Evolutionary conservation across 768 basidiomycete species (phyloP), one percentile per base, ranked within the genome.

Genomic region (Psilocybe sp.): DNA sequence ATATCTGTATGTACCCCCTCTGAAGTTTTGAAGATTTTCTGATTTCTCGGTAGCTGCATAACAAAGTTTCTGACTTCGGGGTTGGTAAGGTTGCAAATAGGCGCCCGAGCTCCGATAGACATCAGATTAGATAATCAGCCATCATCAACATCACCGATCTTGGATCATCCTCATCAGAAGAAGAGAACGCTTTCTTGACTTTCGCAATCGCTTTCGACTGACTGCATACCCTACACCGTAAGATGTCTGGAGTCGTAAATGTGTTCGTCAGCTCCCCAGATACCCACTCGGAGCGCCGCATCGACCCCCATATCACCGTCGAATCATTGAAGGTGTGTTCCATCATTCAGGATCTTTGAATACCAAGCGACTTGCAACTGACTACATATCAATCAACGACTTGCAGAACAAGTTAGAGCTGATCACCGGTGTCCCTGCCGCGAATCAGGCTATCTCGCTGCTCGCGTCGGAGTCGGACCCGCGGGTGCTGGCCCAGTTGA

Each of bases 241-340:
- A 33, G n/a, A 62, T 68, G 63, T 65, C 66, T 20, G 51, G 54
- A 32, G 55, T 66, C 36, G 73, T 92, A 40, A 87, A 80, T 46
- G 70, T 97, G 39, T 93, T 84, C 57, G 85, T 98, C 6, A 65
- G 80, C 11, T 98, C 95, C 8, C 86, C 85, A 5, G 92, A 97
- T 62, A 96, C 94, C 1, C 87, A 82, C 55, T 92, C 92, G 0
- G 96, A 98, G 69, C 81, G 96, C 41, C 80, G 89, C 0, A 81
- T 92, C 53, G 89, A 94, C 59, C 79, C 84, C 19, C 79, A 84
- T 54, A 69, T 84, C 28, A 87, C 89, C 0, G 76, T 98, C 43
- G 76, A 76, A 33, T 80, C 89, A 58, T 84, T 98, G 57, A 98
- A 97, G 82, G 93, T 92, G 28, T 42, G 46, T 58, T 56, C 53